These are phyloP conservation scores for Pseudocercospora crystallina DNA, from an alignment of 2,329 filamentous ascomycete genomes.

Conservation along the genomic window DNA sequence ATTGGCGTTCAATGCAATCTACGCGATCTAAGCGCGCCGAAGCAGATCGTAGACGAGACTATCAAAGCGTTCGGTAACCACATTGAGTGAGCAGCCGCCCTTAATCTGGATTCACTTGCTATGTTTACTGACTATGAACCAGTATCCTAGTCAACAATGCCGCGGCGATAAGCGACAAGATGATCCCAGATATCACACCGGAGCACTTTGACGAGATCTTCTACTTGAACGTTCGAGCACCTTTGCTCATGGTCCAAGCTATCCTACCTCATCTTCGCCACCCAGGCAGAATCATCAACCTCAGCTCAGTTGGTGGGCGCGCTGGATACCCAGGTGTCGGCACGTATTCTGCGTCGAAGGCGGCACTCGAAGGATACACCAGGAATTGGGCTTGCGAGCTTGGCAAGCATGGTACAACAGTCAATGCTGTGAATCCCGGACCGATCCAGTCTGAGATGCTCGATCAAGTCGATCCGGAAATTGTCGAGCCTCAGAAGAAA, in stretches of 20 bases:
- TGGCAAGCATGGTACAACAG: conserved; percentile 57
- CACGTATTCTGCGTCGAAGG: conserved; percentile 59
- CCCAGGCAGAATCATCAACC: conserved; percentile 58
- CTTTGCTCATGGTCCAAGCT: conserved; percentile 55
- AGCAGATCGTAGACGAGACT: conserved; percentile 40
- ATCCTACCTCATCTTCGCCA: conserved; percentile 52
- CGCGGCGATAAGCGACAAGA: conserved; percentile 10
- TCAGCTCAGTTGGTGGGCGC: conserved; percentile 56
- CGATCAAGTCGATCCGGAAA: conserved; percentile 50
- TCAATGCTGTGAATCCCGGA: conserved; percentile 61
- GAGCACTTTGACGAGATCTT: conserved; percentile 57
- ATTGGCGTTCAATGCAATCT: conserved; percentile 44
- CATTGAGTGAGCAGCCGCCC: conserved; percentile 32
- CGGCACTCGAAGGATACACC: conserved; percentile 61
- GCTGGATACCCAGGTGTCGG: conserved; percentile 47
- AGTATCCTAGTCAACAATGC: conserved; percentile 47
- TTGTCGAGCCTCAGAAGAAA: conserved; percentile 52
- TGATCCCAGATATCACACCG: conserved; percentile 40
- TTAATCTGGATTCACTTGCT: no score
- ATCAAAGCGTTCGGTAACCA: conserved; percentile 38
- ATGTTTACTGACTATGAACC: no score
- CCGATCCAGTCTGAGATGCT: conserved; percentile 61
- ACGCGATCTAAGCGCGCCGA: conserved; percentile 34
- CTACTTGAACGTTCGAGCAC: conserved; percentile 57
- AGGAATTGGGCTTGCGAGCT: conserved; percentile 60